Evolutionary conservation across 805 yeast species (phyloP).

Genomic region (Myxozyma melibiosi): DNA sequence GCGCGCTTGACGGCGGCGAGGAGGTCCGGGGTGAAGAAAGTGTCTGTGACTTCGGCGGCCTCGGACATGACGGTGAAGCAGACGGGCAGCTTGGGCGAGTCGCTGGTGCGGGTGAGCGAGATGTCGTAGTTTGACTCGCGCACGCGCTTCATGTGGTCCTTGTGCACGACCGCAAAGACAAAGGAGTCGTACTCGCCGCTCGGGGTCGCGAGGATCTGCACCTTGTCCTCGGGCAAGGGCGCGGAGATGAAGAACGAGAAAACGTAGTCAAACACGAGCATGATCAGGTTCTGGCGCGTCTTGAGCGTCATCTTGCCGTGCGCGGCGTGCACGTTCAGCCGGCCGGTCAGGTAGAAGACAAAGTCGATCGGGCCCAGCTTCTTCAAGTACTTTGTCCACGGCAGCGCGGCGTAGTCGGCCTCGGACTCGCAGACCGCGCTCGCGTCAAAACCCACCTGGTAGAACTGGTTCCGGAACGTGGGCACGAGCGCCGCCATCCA

Average conservation of each 20-base stretch:
- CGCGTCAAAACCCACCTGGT: slow-evolving; percentile 62
- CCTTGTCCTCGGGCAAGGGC: slow-evolving; percentile 54
- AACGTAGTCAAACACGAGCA: slow-evolving; percentile 64
- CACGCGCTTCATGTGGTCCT: slow-evolving; percentile 72
- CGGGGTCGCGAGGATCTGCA: slow-evolving; percentile 64
- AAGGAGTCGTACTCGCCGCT: slow-evolving; percentile 64
- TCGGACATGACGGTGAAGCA: slow-evolving; percentile 89
- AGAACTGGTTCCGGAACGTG: slow-evolving; percentile 67
- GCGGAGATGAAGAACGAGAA: slow-evolving; percentile 55
- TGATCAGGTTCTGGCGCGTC: slow-evolving; percentile 78
- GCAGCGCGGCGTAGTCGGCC: slow-evolving; percentile 44
- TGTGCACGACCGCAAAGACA: slow-evolving; percentile 82
- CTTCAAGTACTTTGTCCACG: slow-evolving; percentile 40
- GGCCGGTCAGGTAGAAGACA: slow-evolving; percentile 82
- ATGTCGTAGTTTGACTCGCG: slow-evolving; percentile 80
- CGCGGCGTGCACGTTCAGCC: slow-evolving; percentile 70
- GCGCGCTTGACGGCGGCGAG: slow-evolving; percentile 49
- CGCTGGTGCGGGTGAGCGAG: slow-evolving; percentile 77
- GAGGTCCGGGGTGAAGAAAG: slow-evolving; percentile 52
- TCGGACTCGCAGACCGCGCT: slow-evolving; percentile 22
- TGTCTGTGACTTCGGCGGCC: slow-evolving; percentile 74
- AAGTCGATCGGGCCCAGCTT: slow-evolving; percentile 66
- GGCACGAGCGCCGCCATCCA: slow-evolving; percentile 56
- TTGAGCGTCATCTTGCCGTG: slow-evolving; percentile 63
- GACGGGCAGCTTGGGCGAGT: slow-evolving; percentile 69